These are phyloP conservation scores for Phaeosphaeriaceae sp. DNA, from an alignment of 2,329 filamentous ascomycete species.

Conservation along the genomic window DNA sequence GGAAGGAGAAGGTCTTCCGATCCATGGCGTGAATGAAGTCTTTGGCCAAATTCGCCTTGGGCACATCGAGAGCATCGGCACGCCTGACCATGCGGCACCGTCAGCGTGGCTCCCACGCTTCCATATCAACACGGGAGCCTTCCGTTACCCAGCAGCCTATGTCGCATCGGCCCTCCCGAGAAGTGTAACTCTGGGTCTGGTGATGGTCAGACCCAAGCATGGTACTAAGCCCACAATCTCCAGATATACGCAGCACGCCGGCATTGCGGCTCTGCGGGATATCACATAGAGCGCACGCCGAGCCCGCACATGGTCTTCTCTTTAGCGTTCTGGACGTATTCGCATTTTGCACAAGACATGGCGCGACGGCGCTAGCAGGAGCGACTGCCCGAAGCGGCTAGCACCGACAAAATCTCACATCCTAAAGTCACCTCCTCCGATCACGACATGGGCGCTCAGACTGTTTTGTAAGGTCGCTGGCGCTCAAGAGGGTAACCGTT, in stretches of 20 bases:
- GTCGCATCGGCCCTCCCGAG: neutral
- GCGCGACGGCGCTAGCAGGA: neutral
- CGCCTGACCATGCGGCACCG: neutral
- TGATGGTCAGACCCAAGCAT: neutral
- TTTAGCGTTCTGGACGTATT: neutral
- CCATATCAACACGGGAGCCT: neutral
- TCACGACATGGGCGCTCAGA: neutral
- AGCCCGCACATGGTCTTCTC: neutral
- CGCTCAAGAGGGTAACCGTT: too few species aligned
- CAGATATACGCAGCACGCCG: neutral
- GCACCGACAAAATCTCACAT: neutral
- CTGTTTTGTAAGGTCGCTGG: too few species aligned
- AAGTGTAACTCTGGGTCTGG: neutral
- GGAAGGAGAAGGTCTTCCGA: too few species aligned
- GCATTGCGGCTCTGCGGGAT: neutral
- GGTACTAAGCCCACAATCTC: neutral
- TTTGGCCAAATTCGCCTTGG: too few species aligned
- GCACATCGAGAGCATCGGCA: too few species aligned
- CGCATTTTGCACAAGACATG: neutral
- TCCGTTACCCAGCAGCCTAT: neutral
- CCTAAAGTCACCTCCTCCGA: neutral
- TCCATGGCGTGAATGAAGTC: too few species aligned
- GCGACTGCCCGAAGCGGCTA: neutral
- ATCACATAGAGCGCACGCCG: neutral
- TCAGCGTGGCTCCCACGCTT: neutral